Conservation (phyloP, 1,284 basidiomycete species). For the Cutaneotrichosporon cutaneum region DNA sequence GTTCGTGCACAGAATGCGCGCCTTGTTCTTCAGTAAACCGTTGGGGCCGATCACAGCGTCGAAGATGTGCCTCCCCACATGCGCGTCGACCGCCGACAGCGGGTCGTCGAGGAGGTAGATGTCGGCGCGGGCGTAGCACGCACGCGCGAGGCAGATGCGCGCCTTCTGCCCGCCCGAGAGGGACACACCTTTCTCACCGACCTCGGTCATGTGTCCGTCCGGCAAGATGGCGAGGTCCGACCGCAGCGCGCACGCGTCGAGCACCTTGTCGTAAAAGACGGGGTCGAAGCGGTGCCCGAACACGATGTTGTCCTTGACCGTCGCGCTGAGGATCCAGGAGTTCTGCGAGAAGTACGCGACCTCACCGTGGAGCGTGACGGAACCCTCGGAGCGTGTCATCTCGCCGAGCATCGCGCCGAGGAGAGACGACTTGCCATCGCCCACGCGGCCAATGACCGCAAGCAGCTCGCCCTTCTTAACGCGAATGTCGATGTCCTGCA, state of each 20-base stretch:
- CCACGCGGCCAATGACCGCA: slow-evolving; percentile 83
- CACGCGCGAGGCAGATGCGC: slow-evolving; percentile 60
- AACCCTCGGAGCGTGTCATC: slow-evolving; percentile 75
- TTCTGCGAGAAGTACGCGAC: slow-evolving; percentile 88
- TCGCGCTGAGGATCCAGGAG: slow-evolving; percentile 83
- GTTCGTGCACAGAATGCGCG: slow-evolving; percentile 81
- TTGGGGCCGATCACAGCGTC: slow-evolving; percentile 87
- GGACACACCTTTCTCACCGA: slow-evolving; percentile 62
- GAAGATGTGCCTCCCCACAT: slow-evolving; percentile 65
- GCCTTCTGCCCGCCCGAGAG: slow-evolving; percentile 64
- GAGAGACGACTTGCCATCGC: slow-evolving; percentile 75
- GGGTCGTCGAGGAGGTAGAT: slow-evolving; percentile 60
- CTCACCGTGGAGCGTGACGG: slow-evolving; percentile 67
- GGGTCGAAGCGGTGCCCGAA: slow-evolving; percentile 88
- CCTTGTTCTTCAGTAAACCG: slow-evolving; percentile 80
- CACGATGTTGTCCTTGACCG: slow-evolving; percentile 81
- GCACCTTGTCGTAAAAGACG: slow-evolving; percentile 47
- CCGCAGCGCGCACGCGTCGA: slow-evolving; percentile 74
- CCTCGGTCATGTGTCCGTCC: slow-evolving; percentile 70
- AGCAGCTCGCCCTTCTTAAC: slow-evolving; percentile 83
- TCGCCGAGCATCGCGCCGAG: slow-evolving; percentile 65
- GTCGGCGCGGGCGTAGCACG: slow-evolving; percentile 62
- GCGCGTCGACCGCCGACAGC: slow-evolving; percentile 64
- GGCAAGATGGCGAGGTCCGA: slow-evolving; percentile 74
- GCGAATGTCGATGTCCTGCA: slow-evolving; percentile 73